These are phyloP conservation scores for Cercospora zeae-maydis DNA, from an alignment of 2,329 filamentous ascomycete species.

Conservation along the genomic window DNA sequence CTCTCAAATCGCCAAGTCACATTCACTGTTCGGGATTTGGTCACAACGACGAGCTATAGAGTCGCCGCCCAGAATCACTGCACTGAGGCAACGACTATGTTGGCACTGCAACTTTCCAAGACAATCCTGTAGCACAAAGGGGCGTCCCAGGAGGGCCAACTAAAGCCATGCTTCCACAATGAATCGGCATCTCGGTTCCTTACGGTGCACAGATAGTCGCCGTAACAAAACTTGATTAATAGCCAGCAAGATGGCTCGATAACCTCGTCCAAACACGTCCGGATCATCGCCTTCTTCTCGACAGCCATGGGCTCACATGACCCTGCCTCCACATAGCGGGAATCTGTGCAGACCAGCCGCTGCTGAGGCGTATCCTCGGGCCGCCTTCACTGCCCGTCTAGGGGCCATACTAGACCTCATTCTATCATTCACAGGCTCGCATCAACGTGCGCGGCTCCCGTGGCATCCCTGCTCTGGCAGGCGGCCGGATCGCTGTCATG, in stretches of 20 bases:
- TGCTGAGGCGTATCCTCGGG: neutral
- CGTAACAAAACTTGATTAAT: neutral
- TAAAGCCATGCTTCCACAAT: no score
- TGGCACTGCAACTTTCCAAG: no score
- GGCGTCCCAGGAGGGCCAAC: no score
- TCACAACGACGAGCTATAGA: no score
- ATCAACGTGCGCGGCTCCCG: neutral
- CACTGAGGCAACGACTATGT: no score
- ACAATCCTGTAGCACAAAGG: no score
- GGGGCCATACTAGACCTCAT: neutral
- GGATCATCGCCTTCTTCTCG: neutral
- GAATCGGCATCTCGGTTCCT: no score
- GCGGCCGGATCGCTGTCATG: neutral
- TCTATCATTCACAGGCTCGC: neutral
- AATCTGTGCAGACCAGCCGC: neutral
- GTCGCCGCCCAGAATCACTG: no score
- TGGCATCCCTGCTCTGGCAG: neutral
- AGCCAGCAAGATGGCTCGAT: neutral
- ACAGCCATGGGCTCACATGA: neutral
- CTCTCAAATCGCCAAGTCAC: no score
- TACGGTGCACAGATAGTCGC: no score
- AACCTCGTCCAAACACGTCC: neutral
- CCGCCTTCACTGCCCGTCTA: neutral
- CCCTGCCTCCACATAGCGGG: neutral
- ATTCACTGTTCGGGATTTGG: no score